Base-by-base conservation (phyloP, 345 rosid species). In the Clarkia xantiana region DNA sequence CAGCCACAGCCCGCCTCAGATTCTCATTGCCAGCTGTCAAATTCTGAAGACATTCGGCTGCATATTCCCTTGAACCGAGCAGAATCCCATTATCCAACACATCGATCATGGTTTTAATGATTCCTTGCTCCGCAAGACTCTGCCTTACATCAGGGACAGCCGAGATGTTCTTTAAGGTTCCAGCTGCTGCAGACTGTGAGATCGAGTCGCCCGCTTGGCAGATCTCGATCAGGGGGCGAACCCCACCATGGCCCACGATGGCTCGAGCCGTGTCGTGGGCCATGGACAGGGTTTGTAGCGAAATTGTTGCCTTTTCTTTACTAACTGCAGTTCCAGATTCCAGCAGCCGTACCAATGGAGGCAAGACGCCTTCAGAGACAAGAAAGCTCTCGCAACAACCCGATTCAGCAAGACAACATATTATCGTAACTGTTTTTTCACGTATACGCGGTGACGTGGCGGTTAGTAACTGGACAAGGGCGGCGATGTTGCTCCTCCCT, bases 21-120 rank as follows among this genome's bases (percentile, higher is more conserved):
- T 64, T 63, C 54, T 85, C 95, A 17, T 80, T 85, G 63, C 82
- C 77, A 1, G 83, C 69, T 10, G 97, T 82, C 67, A 90, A 88
- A 64, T 85, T 77, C 68, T 85, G 95, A 72, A 90, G 69, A 76
- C 95, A 85, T 58, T 90, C 95, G 0, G 97, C 81, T 1, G 97
- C 95, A 52, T 82, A 81, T 39, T 90, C 97, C 70, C 77, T 85
- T 10, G 94, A 67, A 44, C 94, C 90, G 34, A 80, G 45, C 45
- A 82, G 52, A 51, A 90, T 74, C 55, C 97, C 95, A 40, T 79
- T 63, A 55, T 70, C 80, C 7, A 90, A 79, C 18, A 85, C 80
- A 55, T 73, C 54, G 62, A 85, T 70, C 94, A 80, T 90, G 14
- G 81, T 82, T 62, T 53, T 77, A 17, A 90, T 64, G 10, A 80